Conservation (phyloP, 768 basidiomycete genomes). For the Boletus rex-veris region DNA sequence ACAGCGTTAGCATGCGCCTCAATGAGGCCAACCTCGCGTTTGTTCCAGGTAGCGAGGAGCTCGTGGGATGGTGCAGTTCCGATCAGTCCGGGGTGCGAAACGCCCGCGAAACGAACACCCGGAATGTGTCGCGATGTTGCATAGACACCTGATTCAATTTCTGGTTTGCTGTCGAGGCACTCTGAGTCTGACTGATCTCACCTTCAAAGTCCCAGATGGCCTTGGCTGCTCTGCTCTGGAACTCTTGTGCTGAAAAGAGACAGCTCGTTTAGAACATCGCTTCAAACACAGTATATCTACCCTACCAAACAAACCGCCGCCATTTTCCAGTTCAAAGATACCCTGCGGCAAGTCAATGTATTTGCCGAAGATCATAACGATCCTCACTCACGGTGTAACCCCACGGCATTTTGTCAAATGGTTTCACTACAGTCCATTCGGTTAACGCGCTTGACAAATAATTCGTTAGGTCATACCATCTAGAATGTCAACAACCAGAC, state of each 20-base stretch:
- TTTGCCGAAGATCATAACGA: too few species aligned
- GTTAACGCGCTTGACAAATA: neutral
- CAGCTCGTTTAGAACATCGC: neutral
- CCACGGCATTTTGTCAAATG: conserved; percentile 78
- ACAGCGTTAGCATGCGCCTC: conserved; percentile 47
- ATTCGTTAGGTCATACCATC: conserved; percentile 43
- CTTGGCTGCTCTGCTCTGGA: conserved; percentile 68
- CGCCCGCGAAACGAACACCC: conserved; percentile 74
- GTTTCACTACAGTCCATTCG: conserved; percentile 40
- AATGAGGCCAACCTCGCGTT: conserved; percentile 64
- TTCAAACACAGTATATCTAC: neutral
- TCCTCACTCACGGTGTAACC: conserved; percentile 57
- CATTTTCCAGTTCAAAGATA: conserved; percentile 71
- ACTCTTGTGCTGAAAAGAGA: conserved; percentile 50
- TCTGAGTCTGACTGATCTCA: conserved; percentile 12
- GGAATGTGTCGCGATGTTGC: conserved; percentile 75
- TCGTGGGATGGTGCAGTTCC: conserved; percentile 75
- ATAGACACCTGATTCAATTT: conserved; percentile 49
- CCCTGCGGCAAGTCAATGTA: conserved; percentile 40
- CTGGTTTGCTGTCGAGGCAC: neutral
- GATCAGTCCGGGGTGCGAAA: conserved; percentile 72
- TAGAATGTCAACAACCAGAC: conserved; percentile 76
- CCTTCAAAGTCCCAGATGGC: conserved; percentile 81
- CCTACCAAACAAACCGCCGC: conserved; percentile 66
- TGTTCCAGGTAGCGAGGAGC: conserved; percentile 71